These are phyloP conservation scores for Cyclotella sp. DNA, from an alignment of 108 stramenopile genomes.

Conservation along the genomic window DNA sequence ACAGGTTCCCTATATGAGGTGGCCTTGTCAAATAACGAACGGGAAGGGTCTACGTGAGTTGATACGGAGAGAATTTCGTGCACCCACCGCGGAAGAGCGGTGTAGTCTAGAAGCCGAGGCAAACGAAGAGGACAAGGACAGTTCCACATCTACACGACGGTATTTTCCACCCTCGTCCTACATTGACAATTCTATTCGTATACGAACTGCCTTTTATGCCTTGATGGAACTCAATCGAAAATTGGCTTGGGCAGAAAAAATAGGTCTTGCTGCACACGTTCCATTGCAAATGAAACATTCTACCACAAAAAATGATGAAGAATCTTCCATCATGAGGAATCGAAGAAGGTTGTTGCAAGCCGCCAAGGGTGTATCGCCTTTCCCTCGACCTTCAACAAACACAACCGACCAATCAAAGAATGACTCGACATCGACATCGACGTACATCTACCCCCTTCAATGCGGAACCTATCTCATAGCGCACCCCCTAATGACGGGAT, in stretches of 20 bases:
- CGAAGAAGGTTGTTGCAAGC: slow-evolving; percentile 36
- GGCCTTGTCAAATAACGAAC: slow-evolving; percentile 42
- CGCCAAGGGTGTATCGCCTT: slow-evolving; percentile 31
- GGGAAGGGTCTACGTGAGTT: slow-evolving; percentile 47
- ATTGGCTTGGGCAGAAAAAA: slow-evolving; percentile 61
- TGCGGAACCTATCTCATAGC: slow-evolving; percentile 81
- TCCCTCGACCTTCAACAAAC: slow-evolving; percentile 22
- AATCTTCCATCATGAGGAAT: neutral
- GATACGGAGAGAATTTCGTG: slow-evolving; percentile 81
- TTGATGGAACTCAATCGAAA: slow-evolving; percentile 80
- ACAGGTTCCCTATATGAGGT: slow-evolving; percentile 41
- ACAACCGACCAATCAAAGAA: neutral
- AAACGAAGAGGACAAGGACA: neutral
- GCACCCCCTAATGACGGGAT: slow-evolving; percentile 83
- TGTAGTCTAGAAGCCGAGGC: neutral
- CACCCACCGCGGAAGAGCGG: slow-evolving; percentile 32
- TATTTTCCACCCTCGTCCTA: slow-evolving; percentile 47
- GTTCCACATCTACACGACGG: neutral
- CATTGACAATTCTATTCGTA: slow-evolving; percentile 54
- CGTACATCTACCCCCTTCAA: slow-evolving; percentile 51
- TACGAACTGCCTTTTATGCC: slow-evolving; percentile 72
- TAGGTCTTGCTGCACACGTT: slow-evolving; percentile 26
- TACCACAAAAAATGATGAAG: slow-evolving; percentile 1
- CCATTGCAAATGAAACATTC: neutral
- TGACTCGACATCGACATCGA: neutral